Base-by-base conservation (phyloP, 352 stramenopile species). In the Globisporangium carolinianum region DNA sequence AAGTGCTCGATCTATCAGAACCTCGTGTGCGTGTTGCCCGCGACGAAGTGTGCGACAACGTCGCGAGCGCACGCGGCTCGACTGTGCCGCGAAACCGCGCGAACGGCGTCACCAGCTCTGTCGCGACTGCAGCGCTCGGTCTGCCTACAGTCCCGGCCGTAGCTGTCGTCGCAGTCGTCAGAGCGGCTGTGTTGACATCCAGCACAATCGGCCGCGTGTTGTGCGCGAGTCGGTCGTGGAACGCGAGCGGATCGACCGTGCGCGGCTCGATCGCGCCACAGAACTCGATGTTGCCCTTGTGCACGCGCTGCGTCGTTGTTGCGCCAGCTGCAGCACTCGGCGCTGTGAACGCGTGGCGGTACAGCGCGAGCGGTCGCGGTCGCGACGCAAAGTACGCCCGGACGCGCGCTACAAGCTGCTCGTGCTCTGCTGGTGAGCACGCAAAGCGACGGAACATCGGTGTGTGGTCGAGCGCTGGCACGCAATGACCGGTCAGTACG, bases 211-310 rank as follows among this genome's bases (percentile, higher is more conserved):
- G 59, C 11, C 47, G 59, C 3, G 63, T 56, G 9, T 79, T 72
- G 43, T 35, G 58, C 47, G 62, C 14, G 14, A 79, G 52, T 52
- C 65, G 58, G 4, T 76, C 60, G 18, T 76, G 63, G 55, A 76
- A 76, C 1, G 57, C 61, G 36, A 32, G 38, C 9, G 17, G 55
- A 12, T 46, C 60, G 43, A 36, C 52, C 11, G 32, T 42, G 42
- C 76, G 71, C 5, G 46, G 5, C 51, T 73, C 57, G 7, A 83
- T 12, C 1, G 68, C 60, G 6, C 76, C 76, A 64, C 61, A 61
- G 39, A 87, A 87, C 41, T 49, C 48, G 39, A 87, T 81, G 47
- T 87, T 87, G 0, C 77, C 77, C 35, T 84, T 85, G 36, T 66
- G 57, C 47, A 84, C 72, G 17, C 50, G 57, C 6, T 53, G 14